Percentiles rank a stretch among this genome's conserved stretches.
These are phyloP conservation scores for Hymenoscyphus occultus DNA, from an alignment of 2,329 filamentous ascomycete genomes.

Conservation along the genomic window DNA sequence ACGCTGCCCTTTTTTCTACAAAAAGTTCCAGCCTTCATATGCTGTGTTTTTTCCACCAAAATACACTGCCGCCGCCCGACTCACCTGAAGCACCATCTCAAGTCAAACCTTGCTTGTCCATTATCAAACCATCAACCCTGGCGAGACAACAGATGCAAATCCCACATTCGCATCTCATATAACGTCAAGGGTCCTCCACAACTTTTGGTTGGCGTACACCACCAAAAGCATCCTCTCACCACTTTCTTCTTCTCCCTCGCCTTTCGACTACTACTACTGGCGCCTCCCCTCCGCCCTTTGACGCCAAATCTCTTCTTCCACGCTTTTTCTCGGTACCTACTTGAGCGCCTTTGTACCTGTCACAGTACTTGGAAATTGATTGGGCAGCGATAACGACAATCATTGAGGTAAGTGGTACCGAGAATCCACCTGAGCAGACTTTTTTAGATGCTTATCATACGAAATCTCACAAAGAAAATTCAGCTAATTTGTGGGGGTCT, in stretches of 20 bases:
- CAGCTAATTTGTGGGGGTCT: background rate
- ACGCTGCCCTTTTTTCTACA: background rate
- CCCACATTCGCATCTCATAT: background rate
- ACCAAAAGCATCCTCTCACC: background rate
- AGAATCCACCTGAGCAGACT: background rate
- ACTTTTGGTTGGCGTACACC: background rate
- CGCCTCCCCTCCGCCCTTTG: background rate
- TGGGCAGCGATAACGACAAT: background rate
- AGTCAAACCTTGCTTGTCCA: conserved; percentile 1
- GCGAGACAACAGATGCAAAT: background rate
- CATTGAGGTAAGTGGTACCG: background rate
- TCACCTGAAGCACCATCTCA: background rate
- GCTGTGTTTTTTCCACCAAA: background rate
- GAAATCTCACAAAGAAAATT: background rate
- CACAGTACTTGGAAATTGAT: background rate
- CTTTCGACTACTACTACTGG: background rate
- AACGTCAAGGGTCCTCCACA: background rate
- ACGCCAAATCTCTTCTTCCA: background rate
- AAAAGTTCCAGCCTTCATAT: background rate
- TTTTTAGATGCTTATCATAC: background rate
- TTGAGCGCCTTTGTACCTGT: background rate
- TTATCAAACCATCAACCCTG: background rate
- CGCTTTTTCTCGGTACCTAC: background rate
- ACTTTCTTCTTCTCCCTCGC: background rate
- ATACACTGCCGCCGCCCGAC: background rate